These are phyloP conservation scores for Aspergillus sp. DNA, from an alignment of 2,329 filamentous ascomycete genomes.

Conservation along the genomic window DNA sequence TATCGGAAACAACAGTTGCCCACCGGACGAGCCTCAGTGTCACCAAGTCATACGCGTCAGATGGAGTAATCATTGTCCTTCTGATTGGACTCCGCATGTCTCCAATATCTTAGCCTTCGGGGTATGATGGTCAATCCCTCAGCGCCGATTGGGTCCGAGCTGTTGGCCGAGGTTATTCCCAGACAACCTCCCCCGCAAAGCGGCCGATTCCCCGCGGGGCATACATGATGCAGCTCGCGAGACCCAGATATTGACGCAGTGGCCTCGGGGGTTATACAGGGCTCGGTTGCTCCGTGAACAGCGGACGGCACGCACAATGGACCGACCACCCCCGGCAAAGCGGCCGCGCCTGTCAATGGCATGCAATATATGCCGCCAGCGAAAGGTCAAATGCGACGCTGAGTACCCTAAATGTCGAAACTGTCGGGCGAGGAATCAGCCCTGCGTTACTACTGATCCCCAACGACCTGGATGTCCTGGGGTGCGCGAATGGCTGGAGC, in stretches of 20 bases:
- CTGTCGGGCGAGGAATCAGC: constrained; percentile 23
- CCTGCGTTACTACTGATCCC: constrained; percentile 25
- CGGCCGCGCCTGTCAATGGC: constrained; percentile 22
- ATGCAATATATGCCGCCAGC: constrained; percentile 27
- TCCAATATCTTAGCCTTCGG: not conserved
- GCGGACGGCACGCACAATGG: not conserved
- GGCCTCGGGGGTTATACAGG: not conserved
- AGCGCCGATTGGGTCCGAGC: constrained; percentile 8
- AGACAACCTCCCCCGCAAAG: too few species aligned
- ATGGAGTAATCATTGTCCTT: too few species aligned
- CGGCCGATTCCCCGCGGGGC: not conserved
- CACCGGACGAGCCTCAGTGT: not conserved
- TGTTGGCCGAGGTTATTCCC: too few species aligned
- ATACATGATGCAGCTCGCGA: not conserved
- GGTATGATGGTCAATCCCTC: not conserved
- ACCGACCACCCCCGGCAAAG: constrained; percentile 7
- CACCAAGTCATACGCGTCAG: too few species aligned
- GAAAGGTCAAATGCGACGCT: constrained; percentile 30
- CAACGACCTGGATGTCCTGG: constrained; percentile 21
- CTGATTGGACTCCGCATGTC: not conserved
- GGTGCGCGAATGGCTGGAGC: constrained; percentile 15
- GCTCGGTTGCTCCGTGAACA: not conserved
- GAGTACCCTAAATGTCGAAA: constrained; percentile 30
- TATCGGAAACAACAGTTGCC: not conserved
- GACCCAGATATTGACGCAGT: too few species aligned